A percentile compares a stretch with the other conserved stretches of the same genome.
phyloP scores from a whole-genome alignment of 1,139 yeast genomes.

The Debaryomyces sp. region DNA sequence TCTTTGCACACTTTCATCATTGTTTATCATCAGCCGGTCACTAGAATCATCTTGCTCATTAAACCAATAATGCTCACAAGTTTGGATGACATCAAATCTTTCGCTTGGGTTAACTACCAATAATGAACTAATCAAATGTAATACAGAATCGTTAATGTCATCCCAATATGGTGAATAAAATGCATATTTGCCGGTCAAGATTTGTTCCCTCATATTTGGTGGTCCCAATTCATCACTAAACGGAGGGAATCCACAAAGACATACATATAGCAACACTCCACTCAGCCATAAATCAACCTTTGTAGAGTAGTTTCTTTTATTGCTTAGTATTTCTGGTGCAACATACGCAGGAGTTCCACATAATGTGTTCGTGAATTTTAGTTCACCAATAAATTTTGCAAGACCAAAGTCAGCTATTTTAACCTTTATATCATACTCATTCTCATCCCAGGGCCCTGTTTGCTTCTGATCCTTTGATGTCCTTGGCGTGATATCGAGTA shows the following conservation, averaged over 20 bases:
- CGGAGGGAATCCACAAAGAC: slow-evolving; percentile 84
- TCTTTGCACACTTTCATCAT: slow-evolving; percentile 12
- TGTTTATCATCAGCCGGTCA: not conserved
- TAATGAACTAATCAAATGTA: slow-evolving; percentile 65
- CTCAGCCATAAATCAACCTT: slow-evolving; percentile 82
- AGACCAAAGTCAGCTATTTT: slow-evolving; percentile 83
- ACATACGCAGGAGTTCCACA: slow-evolving; percentile 88
- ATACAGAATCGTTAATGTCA: slow-evolving; percentile 60
- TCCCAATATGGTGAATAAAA: slow-evolving; percentile 85
- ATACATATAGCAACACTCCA: slow-evolving; percentile 74
- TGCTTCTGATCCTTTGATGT: slow-evolving; percentile 50
- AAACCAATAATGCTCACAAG: slow-evolving; percentile 65
- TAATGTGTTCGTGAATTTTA: slow-evolving; percentile 71
- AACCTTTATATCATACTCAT: slow-evolving; percentile 63
- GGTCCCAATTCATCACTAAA: slow-evolving; percentile 82
- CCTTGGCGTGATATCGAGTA: slow-evolving; percentile 65
- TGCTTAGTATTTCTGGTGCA: slow-evolving; percentile 70
- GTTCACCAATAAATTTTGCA: slow-evolving; percentile 78
- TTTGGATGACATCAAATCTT: slow-evolving; percentile 54
- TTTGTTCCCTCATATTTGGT: slow-evolving; percentile 76
- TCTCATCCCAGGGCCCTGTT: slow-evolving; percentile 70
- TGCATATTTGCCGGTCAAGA: slow-evolving; percentile 64
- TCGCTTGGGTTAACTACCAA: slow-evolving; percentile 59
- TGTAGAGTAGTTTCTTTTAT: slow-evolving; percentile 62
- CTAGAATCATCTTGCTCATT: slow-evolving; percentile 13